These are phyloP conservation scores for Euphrasia arctica DNA, from an alignment of 305 asterid species.

Conservation along the genomic window DNA sequence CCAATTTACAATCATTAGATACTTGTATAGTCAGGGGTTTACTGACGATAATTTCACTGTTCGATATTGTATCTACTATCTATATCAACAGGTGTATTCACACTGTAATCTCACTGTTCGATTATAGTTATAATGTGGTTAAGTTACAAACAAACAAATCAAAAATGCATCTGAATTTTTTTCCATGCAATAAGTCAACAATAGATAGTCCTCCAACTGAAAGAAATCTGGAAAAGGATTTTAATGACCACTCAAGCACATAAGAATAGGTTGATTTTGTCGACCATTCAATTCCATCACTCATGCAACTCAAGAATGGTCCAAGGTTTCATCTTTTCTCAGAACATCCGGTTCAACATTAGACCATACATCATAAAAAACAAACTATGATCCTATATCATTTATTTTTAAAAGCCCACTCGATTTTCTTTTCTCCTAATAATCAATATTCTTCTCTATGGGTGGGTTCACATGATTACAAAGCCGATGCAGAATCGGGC, in stretches of 20 bases:
- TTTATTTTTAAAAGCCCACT: not conserved
- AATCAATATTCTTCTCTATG: not conserved
- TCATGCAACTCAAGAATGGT: not conserved
- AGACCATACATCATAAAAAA: too few species aligned
- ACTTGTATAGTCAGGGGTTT: not conserved
- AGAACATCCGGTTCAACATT: not conserved
- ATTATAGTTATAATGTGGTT: not conserved
- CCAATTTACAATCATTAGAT: slow-evolving; percentile 1
- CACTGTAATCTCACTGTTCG: not conserved
- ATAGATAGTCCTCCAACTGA: not conserved
- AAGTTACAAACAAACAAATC: slow-evolving; percentile 3
- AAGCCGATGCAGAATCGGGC: not conserved
- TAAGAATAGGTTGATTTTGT: slow-evolving; percentile 1
- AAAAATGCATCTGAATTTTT: not conserved
- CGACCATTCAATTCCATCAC: slow-evolving; percentile 8
- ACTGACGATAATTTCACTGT: not conserved
- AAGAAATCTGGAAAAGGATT: not conserved
- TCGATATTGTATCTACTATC: not conserved
- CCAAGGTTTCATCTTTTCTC: not conserved
- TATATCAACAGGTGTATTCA: slow-evolving; percentile 2
- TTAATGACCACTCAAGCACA: not conserved
- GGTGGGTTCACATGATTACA: not conserved
- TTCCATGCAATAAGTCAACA: not conserved
- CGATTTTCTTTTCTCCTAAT: not conserved
- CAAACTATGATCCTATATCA: not conserved